Evolutionary conservation across 2,329 filamentous ascomycete genomes (phyloP).

Genomic region (Bisporella sp.): DNA sequence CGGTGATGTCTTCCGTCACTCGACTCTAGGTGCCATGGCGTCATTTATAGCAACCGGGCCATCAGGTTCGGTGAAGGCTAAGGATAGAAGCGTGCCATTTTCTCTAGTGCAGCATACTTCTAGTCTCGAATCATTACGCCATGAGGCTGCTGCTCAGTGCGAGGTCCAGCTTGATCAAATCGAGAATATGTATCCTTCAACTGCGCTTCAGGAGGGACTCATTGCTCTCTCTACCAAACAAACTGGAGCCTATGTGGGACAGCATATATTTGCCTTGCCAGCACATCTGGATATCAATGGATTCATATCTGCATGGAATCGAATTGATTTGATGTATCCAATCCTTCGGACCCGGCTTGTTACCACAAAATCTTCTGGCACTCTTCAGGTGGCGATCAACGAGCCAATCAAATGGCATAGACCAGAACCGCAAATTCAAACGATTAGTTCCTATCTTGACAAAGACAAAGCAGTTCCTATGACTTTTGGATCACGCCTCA

Average conservation of each 20-base stretch:
- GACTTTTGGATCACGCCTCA: not conserved
- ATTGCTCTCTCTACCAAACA: conserved; percentile 28
- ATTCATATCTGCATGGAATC: conserved; percentile 10
- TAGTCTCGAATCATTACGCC: not conserved
- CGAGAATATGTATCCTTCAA: conserved; percentile 30
- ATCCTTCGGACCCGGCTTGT: conserved; percentile 29
- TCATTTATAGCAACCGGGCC: not conserved
- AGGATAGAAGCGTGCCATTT: not conserved
- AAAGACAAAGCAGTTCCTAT: not conserved
- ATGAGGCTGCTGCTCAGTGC: conserved; percentile 15
- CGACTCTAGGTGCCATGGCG: not conserved
- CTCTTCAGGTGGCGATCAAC: conserved; percentile 9
- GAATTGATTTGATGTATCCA: conserved; percentile 12
- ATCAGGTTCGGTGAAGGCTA: not conserved
- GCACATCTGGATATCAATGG: conserved; percentile 13
- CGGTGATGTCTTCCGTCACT: not conserved
- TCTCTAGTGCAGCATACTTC: not conserved
- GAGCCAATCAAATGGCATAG: conserved; percentile 5
- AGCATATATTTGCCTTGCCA: conserved; percentile 10
- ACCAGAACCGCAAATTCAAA: conserved; percentile 15
- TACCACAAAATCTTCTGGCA: conserved; percentile 15
- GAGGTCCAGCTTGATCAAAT: conserved; percentile 6
- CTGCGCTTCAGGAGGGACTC: conserved; percentile 29
- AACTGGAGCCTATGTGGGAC: conserved; percentile 27
- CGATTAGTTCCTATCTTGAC: conserved; percentile 26